These are phyloP conservation scores for Citrus medica DNA, from an alignment of 345 rosid genomes.

Conservation along the genomic window DNA sequence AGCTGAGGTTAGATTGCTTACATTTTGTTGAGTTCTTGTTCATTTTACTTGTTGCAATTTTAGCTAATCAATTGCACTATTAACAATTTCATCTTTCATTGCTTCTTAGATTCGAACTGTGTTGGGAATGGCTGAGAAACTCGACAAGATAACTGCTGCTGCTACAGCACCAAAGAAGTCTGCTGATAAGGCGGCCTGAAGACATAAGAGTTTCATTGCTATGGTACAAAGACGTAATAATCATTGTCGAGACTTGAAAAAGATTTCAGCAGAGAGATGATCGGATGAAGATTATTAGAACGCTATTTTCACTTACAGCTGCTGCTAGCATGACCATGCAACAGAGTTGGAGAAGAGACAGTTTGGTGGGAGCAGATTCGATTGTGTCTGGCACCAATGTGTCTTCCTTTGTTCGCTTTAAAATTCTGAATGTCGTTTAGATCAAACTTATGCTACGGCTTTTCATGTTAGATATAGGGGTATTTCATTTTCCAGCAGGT, in stretches of 20 bases:
- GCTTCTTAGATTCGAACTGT: slow-evolving; percentile 18
- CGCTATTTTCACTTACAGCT: background rate
- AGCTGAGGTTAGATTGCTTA: no score
- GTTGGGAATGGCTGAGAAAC: slow-evolving; percentile 24
- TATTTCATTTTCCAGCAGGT: background rate
- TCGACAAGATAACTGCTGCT: background rate
- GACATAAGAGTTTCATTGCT: background rate
- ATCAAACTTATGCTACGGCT: background rate
- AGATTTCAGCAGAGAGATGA: background rate
- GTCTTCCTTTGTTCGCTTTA: background rate
- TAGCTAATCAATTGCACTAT: background rate
- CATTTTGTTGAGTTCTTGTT: no score
- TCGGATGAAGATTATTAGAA: background rate
- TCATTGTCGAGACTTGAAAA: background rate
- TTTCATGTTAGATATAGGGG: background rate
- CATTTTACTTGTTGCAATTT: no score
- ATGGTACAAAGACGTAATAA: background rate
- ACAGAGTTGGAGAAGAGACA: background rate
- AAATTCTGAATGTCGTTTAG: background rate
- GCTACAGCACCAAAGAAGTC: background rate
- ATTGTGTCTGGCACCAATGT: background rate
- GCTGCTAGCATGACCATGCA: background rate
- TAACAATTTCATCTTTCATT: background rate
- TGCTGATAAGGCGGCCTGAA: background rate
- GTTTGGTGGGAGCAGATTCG: background rate